Percentiles rank a stretch among this genome's conserved stretches.
Evolutionary conservation across 106 monocot species (phyloP).

Genomic region (Allium fistulosum): DNA sequence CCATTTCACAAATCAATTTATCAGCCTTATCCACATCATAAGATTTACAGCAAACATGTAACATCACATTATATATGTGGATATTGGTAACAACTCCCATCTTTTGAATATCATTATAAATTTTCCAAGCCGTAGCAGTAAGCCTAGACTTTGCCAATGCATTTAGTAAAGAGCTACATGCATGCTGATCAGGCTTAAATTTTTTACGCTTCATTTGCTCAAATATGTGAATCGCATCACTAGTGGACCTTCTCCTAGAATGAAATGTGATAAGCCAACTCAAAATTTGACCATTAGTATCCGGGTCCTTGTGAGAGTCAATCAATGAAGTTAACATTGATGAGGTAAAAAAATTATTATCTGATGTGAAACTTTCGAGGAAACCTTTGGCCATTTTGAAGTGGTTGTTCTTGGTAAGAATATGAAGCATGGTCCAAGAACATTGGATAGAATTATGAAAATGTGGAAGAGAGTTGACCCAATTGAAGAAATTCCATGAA

Average conservation of each 20-base stretch:
- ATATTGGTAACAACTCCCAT: conserved; percentile 35
- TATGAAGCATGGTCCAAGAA: conserved; percentile 61
- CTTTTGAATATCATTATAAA: conserved; percentile 54
- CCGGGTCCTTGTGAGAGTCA: conserved; percentile 9
- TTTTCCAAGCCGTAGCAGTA: conserved; percentile 69
- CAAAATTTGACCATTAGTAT: conserved; percentile 35
- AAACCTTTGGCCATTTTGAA: conserved; percentile 38
- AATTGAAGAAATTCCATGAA: conserved; percentile 65
- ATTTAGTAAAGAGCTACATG: conserved; percentile 58
- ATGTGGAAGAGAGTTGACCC: conserved; percentile 51
- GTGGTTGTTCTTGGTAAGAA: conserved; percentile 40
- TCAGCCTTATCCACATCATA: conserved; percentile 49
- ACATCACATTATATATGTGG: conserved; percentile 78
- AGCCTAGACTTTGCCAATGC: conserved; percentile 54
- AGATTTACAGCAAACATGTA: conserved; percentile 74
- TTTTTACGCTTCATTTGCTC: conserved; percentile 33
- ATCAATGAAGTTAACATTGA: conserved; percentile 39
- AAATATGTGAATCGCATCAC: conserved; percentile 59
- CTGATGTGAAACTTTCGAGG: conserved; percentile 40
- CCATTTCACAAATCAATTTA: conserved; percentile 58
- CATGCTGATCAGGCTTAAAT: conserved; percentile 42
- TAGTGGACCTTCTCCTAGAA: conserved; percentile 15
- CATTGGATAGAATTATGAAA: conserved; percentile 63
- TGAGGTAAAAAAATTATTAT: conserved; percentile 56
- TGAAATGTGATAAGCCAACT: conserved; percentile 68